Base-by-base conservation (phyloP, 192 early-diverging fungal species). In the Phlyctochytrium bullatum region DNA sequence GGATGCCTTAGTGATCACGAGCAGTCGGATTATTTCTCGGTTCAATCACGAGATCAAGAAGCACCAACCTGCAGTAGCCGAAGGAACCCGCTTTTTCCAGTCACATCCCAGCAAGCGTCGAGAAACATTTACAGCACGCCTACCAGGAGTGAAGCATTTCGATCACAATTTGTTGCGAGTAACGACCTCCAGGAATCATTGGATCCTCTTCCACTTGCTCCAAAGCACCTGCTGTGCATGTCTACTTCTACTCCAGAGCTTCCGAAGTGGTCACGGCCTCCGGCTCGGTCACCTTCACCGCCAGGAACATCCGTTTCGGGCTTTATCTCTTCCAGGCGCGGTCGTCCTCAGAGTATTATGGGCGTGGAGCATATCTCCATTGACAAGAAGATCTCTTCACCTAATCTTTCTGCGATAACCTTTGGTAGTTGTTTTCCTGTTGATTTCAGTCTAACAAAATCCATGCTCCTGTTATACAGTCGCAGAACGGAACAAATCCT, bases 201-300 rank as follows among this genome's bases (percentile, higher is more conserved):
- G 40, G 40, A 62, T 62, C 61, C 74, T 1, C 70, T 68, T 10
- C 53, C 74, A 28, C 27, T 61, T 61, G 52, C 73, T 6, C 79
- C 79, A 27, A 81, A 78, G 61, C 79, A 81, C 29, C 40, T 81
- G 47, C 65, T 81, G 25, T 32, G 64, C 30, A 40, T 65, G 52
- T 71, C 74, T 10, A 65, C 68, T 16, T 77, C 75, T n/a, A 40
- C 74, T 12, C 79, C 79, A 23, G 79, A 81, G 29, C 25, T 81
- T 10, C 75, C 79, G 24, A 61, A 59, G 32, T 81, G 79, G 79
- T 51, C 35, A 34, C 57, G 28, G 17, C 60, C 33, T 23, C 28
- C 0, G 66, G 27, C 28, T 12, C 66, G 17, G 34, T 16, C 17
- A 32, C 34, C 63, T 34, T 36, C 20, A 34, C 61, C 65, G 10